Conservation (phyloP, 805 yeast genomes). For the Kuraishia capsulata region DNA sequence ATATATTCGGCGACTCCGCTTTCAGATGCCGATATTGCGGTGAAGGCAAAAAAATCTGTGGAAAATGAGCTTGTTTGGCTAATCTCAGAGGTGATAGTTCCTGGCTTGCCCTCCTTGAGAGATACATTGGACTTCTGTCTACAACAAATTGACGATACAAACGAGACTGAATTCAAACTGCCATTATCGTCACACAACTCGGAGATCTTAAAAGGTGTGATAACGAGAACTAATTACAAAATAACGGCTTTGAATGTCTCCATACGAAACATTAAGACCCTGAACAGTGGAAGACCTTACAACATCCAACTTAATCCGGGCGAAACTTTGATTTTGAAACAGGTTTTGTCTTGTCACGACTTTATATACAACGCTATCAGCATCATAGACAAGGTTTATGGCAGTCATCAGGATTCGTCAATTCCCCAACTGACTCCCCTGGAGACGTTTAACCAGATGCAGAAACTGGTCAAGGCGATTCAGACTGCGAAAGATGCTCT, state of each 20-base stretch:
- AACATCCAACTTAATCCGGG: slow-evolving; percentile 28
- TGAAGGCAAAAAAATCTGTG: slow-evolving; percentile 6
- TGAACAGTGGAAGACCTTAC: slow-evolving; percentile 31
- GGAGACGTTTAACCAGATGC: slow-evolving; percentile 13
- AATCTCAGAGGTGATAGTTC: slow-evolving; percentile 33
- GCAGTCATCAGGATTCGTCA: slow-evolving; percentile 13
- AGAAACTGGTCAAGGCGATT: slow-evolving; percentile 20
- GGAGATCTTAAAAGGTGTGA: slow-evolving; percentile 50
- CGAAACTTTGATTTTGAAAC: slow-evolving; percentile 29
- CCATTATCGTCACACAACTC: slow-evolving; percentile 49
- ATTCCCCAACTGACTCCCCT: slow-evolving; percentile 3
- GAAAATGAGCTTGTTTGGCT: slow-evolving; percentile 34
- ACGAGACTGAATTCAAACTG: slow-evolving; percentile 36
- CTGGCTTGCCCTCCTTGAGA: slow-evolving; percentile 35
- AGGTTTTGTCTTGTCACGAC: slow-evolving; percentile 26
- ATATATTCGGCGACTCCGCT: slow-evolving; percentile 9
- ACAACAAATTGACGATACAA: slow-evolving; percentile 24
- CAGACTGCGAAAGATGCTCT: slow-evolving; percentile 25
- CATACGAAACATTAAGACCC: slow-evolving; percentile 23
- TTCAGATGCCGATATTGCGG: slow-evolving; percentile 3
- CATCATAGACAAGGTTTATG: slow-evolving; percentile 26
- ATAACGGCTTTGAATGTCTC: slow-evolving; percentile 37
- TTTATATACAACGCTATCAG: slow-evolving; percentile 32
- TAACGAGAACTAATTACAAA: slow-evolving; percentile 45
- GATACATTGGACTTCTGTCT: slow-evolving; percentile 35